Evolutionary conservation across 129 eudicot genomes (phyloP).

Genomic region (Pulicaria dysenterica): DNA sequence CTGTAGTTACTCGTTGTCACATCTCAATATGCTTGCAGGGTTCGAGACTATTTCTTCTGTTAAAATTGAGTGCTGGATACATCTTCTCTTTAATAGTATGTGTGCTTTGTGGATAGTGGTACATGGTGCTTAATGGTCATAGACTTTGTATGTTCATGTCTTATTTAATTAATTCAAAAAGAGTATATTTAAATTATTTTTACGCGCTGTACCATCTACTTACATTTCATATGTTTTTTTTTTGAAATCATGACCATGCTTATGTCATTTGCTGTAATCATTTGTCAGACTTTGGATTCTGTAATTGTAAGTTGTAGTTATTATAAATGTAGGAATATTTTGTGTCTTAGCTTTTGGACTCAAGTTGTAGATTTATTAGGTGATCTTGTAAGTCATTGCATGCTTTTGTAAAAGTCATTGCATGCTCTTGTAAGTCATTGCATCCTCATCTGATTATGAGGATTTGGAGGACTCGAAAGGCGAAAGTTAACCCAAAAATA

Average conservation of each 20-base stretch:
- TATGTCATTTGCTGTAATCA: not conserved
- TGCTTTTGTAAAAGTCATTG: no score
- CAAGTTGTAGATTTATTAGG: no score
- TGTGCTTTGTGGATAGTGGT: slow-evolving; percentile 14
- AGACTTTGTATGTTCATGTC: not conserved
- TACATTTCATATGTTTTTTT: not conserved
- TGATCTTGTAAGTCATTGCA: no score
- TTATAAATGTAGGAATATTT: not conserved
- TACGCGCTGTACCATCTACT: not conserved
- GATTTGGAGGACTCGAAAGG: no score
- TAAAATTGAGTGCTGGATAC: slow-evolving; percentile 15
- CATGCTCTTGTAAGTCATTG: no score
- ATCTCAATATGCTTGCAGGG: slow-evolving; percentile 16
- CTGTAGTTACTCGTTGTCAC: slow-evolving; percentile 4
- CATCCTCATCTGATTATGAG: no score
- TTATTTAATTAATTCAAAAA: not conserved
- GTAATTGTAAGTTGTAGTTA: not conserved
- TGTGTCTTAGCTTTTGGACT: no score
- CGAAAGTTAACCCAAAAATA: no score
- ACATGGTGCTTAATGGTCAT: slow-evolving; percentile 11
- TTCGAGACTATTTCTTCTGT: slow-evolving; percentile 6
- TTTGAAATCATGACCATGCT: not conserved
- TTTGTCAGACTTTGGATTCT: not conserved
- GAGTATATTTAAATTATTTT: not conserved
- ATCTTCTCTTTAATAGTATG: not conserved